Base-by-base conservation (phyloP, 257 asterid species). In the Solanum neorickii region DNA sequence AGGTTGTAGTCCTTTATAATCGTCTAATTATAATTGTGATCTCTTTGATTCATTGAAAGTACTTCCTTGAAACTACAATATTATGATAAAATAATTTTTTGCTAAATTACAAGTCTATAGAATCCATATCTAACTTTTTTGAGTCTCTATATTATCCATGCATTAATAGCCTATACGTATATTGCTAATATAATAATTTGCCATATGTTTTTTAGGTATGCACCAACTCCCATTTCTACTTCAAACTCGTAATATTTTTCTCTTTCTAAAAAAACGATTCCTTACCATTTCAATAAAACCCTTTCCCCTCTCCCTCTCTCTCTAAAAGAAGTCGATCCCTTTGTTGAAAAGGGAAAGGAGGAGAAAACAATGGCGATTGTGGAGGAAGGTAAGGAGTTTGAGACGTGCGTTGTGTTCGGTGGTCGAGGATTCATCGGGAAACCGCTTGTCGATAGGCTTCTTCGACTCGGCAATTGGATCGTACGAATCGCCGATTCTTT, bases 361-460 rank as follows among this genome's bases (percentile, higher is more conserved):
- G 77, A 33, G 11, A 60, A 47, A 49, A 66, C 39, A 29, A 86
- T 46, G 82, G 33, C 83, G 35, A 94, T 94, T 95, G 89, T 88
- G 91, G 89, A 75, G 87, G 89, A 90, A 56, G 88, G 87, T 82
- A 92, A 87, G 52, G 90, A 87, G 85, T 74, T 89, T 83, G 91
- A 91, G 87, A 92, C 93, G 6, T 96, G 98, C 88, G 93, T 93
- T 44, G 99, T 96, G 7, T 90, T 96, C 88, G 98, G 99, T 27
- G 99, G 98, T 82, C 91, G 98, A 87, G 95, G 99, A 68, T 91
- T 94, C 88, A 85, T 95, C 20, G 99, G 99, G 83, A 94, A 97
- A 89, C 90, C 93, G 23, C 91, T 96, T 91, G 99, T 96, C 76
- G 92, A 88, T 76, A 92, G 93, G 94, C 94, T 96, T 86, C 90